phyloP scores from a whole-genome alignment of 768 basidiomycete species.

The Podaxis mareebaensis region DNA sequence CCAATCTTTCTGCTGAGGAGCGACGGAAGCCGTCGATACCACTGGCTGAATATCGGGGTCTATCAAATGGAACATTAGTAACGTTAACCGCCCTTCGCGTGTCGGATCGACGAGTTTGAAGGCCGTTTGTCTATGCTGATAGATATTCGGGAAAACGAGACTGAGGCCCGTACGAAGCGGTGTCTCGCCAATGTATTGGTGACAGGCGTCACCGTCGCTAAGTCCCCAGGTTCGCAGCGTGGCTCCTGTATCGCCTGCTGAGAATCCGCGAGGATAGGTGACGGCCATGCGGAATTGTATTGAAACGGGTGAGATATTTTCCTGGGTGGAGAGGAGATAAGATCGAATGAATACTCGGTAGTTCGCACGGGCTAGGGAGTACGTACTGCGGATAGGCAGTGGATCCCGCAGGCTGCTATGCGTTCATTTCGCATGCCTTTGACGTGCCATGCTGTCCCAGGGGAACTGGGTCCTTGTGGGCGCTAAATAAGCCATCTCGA shows the following conservation, averaged over 20 bases:
- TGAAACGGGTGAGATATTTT: slow-evolving; percentile 39
- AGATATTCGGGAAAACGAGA: slow-evolving; percentile 57
- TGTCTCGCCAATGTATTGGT: slow-evolving; percentile 47
- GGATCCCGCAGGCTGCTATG: slow-evolving; percentile 47
- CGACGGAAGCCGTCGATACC: slow-evolving; percentile 42
- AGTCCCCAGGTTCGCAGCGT: slow-evolving; percentile 53
- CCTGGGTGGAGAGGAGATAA: slow-evolving; percentile 28
- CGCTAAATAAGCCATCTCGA: slow-evolving; percentile 12
- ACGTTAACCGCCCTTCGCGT: slow-evolving; percentile 42
- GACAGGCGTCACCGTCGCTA: slow-evolving; percentile 43
- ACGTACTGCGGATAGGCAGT: slow-evolving; percentile 41
- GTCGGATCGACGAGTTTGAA: slow-evolving; percentile 41
- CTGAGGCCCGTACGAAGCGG: slow-evolving; percentile 36
- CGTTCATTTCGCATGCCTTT: slow-evolving; percentile 56
- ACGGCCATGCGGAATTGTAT: slow-evolving; percentile 54
- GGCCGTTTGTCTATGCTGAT: slow-evolving; percentile 45
- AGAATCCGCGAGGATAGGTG: slow-evolving; percentile 43
- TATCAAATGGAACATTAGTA: slow-evolving; percentile 49
- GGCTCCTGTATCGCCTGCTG: slow-evolving; percentile 46
- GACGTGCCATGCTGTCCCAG: slow-evolving; percentile 46
- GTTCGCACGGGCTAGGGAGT: not conserved
- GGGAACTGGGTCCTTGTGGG: slow-evolving; percentile 33
- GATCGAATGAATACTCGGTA: slow-evolving; percentile 3
- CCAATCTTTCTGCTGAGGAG: slow-evolving; percentile 54
- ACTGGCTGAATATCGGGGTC: slow-evolving; percentile 44